A percentile compares a stretch with the other conserved stretches of the same genome.
Conservation (phyloP, 2,329 filamentous ascomycete species). For the Bretziella fagacearum region DNA sequence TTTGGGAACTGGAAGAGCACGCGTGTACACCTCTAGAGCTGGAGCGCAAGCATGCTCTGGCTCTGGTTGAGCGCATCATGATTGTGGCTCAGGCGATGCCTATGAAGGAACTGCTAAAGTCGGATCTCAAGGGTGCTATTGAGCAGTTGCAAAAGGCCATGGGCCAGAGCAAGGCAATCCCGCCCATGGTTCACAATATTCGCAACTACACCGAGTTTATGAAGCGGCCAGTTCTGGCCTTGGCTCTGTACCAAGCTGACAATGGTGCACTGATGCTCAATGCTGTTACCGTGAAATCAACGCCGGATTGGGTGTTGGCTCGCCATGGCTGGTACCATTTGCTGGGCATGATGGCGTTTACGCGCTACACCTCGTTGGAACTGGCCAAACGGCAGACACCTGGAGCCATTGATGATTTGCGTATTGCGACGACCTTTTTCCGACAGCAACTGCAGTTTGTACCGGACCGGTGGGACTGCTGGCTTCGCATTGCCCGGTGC, state of each 20-base stretch:
- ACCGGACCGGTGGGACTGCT: constrained; percentile 70
- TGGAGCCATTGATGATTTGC: constrained; percentile 66
- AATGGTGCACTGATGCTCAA: constrained; percentile 61
- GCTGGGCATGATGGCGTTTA: constrained; percentile 72
- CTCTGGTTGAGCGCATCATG: constrained; percentile 70
- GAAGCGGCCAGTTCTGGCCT: constrained; percentile 67
- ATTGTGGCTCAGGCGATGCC: constrained; percentile 65
- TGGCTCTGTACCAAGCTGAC: constrained; percentile 64
- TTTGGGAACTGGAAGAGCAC: constrained; percentile 58
- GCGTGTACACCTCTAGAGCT: constrained; percentile 60
- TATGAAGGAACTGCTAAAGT: constrained; percentile 81
- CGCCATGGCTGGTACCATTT: constrained; percentile 84
- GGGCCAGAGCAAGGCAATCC: constrained; percentile 58
- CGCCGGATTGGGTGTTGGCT: constrained; percentile 51
- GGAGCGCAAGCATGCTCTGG: constrained; percentile 63
- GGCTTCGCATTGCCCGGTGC: constrained; percentile 75
- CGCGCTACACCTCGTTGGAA: constrained; percentile 59
- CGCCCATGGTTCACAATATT: constrained; percentile 73
- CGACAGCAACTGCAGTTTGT: constrained; percentile 70
- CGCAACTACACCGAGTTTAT: constrained; percentile 68
- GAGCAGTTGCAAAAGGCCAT: constrained; percentile 86
- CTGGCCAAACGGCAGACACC: constrained; percentile 59
- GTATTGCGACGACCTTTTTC: constrained; percentile 64
- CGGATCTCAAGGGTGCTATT: constrained; percentile 74
- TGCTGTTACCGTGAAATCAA: constrained; percentile 48